Conservation (phyloP, 768 basidiomycete genomes). For the Leccinum subtestaceum region DNA sequence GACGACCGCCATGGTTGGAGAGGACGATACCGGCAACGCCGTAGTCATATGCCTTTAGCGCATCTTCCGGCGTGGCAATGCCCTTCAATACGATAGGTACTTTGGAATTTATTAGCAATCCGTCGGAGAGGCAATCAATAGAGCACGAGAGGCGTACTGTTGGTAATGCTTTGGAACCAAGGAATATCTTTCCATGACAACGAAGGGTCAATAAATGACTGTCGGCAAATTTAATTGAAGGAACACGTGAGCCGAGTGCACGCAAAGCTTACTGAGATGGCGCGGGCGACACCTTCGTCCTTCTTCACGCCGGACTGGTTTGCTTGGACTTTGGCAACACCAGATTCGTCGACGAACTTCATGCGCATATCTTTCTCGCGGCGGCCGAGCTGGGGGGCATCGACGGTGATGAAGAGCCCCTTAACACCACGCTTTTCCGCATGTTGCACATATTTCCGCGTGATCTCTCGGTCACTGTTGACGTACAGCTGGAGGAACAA, state of each 20-base stretch:
- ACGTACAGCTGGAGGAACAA: slow-evolving; percentile 91
- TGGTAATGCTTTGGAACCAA: slow-evolving; percentile 77
- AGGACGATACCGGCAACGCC: slow-evolving; percentile 76
- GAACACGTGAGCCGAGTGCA: slow-evolving; percentile 29
- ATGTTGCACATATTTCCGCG: slow-evolving; percentile 82
- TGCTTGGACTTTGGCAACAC: slow-evolving; percentile 24
- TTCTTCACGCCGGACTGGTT: slow-evolving; percentile 32
- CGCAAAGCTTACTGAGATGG: slow-evolving; percentile 65
- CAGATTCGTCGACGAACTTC: slow-evolving; percentile 60
- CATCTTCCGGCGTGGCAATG: slow-evolving; percentile 84
- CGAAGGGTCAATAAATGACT: slow-evolving; percentile 94
- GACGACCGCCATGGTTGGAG: slow-evolving; percentile 82
- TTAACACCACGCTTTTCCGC: slow-evolving; percentile 90
- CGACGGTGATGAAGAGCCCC: slow-evolving; percentile 94
- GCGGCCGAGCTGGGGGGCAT: slow-evolving; percentile 93
- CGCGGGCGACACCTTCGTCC: slow-evolving; percentile 79
- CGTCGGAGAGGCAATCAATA: slow-evolving; percentile 62
- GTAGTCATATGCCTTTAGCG: slow-evolving; percentile 76
- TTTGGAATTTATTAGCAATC: slow-evolving; percentile 23
- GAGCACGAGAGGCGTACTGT: slow-evolving; percentile 38
- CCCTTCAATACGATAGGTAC: slow-evolving; percentile 93
- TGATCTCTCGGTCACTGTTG: slow-evolving; percentile 84
- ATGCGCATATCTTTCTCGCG: slow-evolving; percentile 83
- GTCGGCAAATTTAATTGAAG: slow-evolving; percentile 13
- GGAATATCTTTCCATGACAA: slow-evolving; percentile 68